Conservation (phyloP, 352 stramenopile species). For the Lagenidium sp. region DNA sequence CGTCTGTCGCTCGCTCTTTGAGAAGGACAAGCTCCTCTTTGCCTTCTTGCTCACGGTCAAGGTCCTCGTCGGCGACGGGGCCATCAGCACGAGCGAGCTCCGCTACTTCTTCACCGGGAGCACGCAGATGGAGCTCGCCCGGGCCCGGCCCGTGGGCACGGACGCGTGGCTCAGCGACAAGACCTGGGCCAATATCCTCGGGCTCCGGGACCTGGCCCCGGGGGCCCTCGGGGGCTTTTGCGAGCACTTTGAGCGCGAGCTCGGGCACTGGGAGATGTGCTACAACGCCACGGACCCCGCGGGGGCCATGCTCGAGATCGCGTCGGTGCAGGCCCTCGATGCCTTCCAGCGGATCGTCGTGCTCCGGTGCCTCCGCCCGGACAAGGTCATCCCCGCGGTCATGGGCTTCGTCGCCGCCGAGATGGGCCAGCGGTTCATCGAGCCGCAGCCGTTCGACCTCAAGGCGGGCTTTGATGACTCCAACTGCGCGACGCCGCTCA, state of each 20-base stretch:
- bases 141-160: constrained; percentile 50
- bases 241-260: constrained; percentile 38
- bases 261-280: constrained; percentile 45
- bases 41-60: constrained; percentile 92
- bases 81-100: constrained; percentile 73
- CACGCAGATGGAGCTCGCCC: constrained; percentile 84
- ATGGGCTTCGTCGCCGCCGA: constrained; percentile 87
- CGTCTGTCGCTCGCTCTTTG: constrained; percentile 94
- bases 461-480: constrained; percentile 90
- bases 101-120: constrained; percentile 91
- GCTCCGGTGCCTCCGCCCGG: constrained; percentile 86
- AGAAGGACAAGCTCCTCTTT: constrained; percentile 96
- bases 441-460: constrained; percentile 91
- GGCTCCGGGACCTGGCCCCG: constrained; percentile 43
- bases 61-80: constrained; percentile 77
- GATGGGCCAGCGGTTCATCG: constrained; percentile 90
- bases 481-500: constrained; percentile 90
- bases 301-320: constrained; percentile 39
- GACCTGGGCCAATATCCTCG: constrained; percentile 85
- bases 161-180: constrained; percentile 83
- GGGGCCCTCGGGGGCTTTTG: constrained; percentile 35
- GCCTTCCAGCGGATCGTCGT: constrained; percentile 88
- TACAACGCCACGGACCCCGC: constrained; percentile 88
- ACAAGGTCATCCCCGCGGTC: constrained; percentile 89
- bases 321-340: constrained; percentile 52